phyloP scores from a whole-genome alignment of 768 basidiomycete genomes.

The Pholiota conissans region DNA sequence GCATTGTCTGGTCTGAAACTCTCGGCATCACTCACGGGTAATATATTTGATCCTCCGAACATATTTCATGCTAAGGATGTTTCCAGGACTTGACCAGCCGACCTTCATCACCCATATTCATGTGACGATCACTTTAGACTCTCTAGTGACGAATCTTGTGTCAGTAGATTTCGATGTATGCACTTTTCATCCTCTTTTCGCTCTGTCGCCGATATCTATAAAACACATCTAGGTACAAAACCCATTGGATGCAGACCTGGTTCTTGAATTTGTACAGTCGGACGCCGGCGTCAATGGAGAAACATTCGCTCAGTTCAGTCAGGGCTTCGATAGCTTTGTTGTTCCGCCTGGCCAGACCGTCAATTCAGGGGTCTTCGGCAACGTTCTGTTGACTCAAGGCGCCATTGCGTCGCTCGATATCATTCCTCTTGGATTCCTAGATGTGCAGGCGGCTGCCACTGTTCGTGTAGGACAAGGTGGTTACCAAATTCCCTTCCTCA shows the following conservation, averaged over 20 bases:
- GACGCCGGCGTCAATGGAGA: slow-evolving; percentile 51
- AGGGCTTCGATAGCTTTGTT: slow-evolving; percentile 53
- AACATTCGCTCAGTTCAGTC: slow-evolving; percentile 59
- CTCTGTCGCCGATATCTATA: too few relatives aligned
- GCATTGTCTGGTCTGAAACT: slow-evolving; percentile 57
- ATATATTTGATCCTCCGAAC: not conserved
- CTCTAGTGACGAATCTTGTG: slow-evolving; percentile 50
- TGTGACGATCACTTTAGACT: slow-evolving; percentile 51
- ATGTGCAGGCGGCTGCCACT: slow-evolving; percentile 52
- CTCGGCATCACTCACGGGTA: slow-evolving; percentile 49
- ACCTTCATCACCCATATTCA: slow-evolving; percentile 58
- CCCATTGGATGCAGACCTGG: slow-evolving; percentile 57
- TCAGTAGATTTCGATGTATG: slow-evolving; percentile 58
- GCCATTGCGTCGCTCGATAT: slow-evolving; percentile 56
- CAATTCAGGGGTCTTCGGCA: slow-evolving; percentile 57
- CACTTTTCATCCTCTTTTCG: not conserved
- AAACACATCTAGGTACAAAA: slow-evolving; percentile 41
- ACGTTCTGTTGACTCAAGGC: slow-evolving; percentile 62
- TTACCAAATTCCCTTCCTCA: slow-evolving; percentile 67
- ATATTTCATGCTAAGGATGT: not conserved
- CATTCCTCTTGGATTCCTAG: slow-evolving; percentile 53
- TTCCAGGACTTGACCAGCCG: slow-evolving; percentile 48
- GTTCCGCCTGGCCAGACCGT: slow-evolving; percentile 58
- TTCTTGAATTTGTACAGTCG: slow-evolving; percentile 56
- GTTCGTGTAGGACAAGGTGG: slow-evolving; percentile 49